These are phyloP conservation scores for Chlamydomonas sphaeroides DNA, from an alignment of 139 green algal species.

Conservation along the genomic window DNA sequence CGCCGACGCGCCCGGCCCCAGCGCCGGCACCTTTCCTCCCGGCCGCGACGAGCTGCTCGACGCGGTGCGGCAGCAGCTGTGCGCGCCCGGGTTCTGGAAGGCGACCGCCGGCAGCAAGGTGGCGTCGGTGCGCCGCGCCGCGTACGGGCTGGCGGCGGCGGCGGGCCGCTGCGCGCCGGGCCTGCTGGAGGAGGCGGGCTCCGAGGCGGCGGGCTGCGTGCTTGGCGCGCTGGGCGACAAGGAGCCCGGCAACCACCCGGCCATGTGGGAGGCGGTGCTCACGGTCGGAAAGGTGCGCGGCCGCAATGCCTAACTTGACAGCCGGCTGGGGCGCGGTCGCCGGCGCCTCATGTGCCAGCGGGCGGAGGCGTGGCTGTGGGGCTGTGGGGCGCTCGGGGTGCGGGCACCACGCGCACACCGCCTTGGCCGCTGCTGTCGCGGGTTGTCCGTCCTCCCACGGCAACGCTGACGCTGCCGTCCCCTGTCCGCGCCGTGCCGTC, in stretches of 20 bases:
- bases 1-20: neutral
- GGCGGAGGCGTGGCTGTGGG: no score
- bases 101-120: slow-evolving; percentile 50
- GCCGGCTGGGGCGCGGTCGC: no score
- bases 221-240: slow-evolving; percentile 66
- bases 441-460: no score
- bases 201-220: slow-evolving; percentile 20
- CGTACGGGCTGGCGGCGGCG: slow-evolving; percentile 59
- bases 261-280: slow-evolving; percentile 84
- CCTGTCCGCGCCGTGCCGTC: no score
- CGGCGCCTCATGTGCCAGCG: no score
- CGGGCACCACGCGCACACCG: no score
- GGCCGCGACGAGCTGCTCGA: neutral
- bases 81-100: slow-evolving; percentile 61
- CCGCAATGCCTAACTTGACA: no score
- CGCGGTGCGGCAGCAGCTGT: slow-evolving; percentile 31
- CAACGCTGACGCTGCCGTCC: no score
- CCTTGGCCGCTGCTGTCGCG: no score
- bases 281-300: slow-evolving; percentile 62
- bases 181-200: slow-evolving; percentile 1
- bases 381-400: no score
- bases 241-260: slow-evolving; percentile 68
- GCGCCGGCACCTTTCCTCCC: neutral
- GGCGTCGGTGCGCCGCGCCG: slow-evolving; percentile 50
- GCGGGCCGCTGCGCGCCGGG: neutral